These are phyloP conservation scores for Fusarium tuaranense DNA, from an alignment of 2,329 filamentous ascomycete species.

Conservation along the genomic window DNA sequence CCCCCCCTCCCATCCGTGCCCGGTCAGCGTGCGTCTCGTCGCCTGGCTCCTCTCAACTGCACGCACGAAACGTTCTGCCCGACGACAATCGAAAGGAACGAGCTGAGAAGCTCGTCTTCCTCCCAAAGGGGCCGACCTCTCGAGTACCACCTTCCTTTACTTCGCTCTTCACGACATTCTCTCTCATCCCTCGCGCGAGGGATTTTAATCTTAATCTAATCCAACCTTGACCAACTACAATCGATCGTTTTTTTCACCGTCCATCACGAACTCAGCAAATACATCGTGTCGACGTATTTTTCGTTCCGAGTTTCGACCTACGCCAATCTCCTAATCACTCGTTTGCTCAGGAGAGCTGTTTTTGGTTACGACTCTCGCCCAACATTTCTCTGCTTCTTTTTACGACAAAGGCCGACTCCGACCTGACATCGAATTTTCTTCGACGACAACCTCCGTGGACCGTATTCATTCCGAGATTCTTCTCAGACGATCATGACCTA, in stretches of 20 bases:
- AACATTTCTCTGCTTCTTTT: conserved; percentile 44
- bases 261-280: conserved; percentile 26
- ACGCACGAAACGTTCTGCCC: conserved; percentile 17
- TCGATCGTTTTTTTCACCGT: conserved; percentile 34
- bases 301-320: conserved; percentile 24
- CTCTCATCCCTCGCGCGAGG: conserved; percentile 33
- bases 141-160: conserved; percentile 37
- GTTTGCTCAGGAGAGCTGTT: conserved; percentile 41
- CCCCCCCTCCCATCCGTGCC: conserved; percentile 36
- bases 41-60: conserved; percentile 40
- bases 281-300: conserved; percentile 16
- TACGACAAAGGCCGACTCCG: conserved; percentile 15
- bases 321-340: conserved; percentile 34
- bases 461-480: conserved; percentile 21
- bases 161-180: conserved; percentile 34
- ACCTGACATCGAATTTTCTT: conserved; percentile 1
- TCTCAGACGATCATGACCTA: conserved; percentile 38
- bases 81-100: conserved; percentile 43
- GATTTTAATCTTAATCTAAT: conserved; percentile 46
- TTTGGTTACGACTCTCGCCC: conserved; percentile 48
- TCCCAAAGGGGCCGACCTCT: conserved; percentile 26
- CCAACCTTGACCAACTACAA: conserved; percentile 38
- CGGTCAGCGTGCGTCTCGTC: conserved; percentile 40
- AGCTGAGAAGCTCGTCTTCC: conserved; percentile 36
- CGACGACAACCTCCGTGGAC: conserved; percentile 20